Conservation (phyloP, 139 green algal genomes). For the Nannochloris sp. region DNA sequence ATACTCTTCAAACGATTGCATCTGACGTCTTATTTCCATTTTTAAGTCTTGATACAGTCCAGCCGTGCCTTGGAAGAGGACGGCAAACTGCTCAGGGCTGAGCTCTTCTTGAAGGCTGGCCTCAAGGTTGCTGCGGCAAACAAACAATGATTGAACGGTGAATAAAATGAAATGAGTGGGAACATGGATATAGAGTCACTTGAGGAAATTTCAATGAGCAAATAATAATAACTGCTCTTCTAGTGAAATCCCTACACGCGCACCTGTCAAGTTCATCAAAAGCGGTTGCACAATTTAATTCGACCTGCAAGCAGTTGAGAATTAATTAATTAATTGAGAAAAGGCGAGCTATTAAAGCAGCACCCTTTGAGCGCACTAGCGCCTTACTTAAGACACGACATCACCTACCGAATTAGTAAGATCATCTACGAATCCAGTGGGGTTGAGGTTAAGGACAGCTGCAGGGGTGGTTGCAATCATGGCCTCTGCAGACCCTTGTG, state of each 20-base stretch:
- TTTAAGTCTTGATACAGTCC: conserved; percentile 15
- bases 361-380: no score
- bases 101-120: neutral
- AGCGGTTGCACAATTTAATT: conserved; percentile 10
- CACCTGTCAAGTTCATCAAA: conserved; percentile 23
- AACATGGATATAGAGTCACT: no score
- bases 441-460: conserved; percentile 9
- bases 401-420: conserved; percentile 25
- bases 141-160: neutral
- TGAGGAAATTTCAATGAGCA: no score
- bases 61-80: conserved; percentile 14
- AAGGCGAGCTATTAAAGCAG: neutral
- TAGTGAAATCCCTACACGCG: neutral
- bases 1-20: conserved; percentile 30
- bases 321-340: neutral
- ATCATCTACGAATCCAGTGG: conserved; percentile 22
- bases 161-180: neutral
- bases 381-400: neutral
- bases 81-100: conserved; percentile 11
- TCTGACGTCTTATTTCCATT: conserved; percentile 2
- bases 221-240: no score
- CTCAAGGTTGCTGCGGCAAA: neutral
- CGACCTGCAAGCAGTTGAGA: neutral
- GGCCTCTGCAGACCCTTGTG: neutral
- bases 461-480: neutral